phyloP scores from a whole-genome alignment of 2,329 filamentous ascomycete species.

The Hypoxylon sp. region DNA sequence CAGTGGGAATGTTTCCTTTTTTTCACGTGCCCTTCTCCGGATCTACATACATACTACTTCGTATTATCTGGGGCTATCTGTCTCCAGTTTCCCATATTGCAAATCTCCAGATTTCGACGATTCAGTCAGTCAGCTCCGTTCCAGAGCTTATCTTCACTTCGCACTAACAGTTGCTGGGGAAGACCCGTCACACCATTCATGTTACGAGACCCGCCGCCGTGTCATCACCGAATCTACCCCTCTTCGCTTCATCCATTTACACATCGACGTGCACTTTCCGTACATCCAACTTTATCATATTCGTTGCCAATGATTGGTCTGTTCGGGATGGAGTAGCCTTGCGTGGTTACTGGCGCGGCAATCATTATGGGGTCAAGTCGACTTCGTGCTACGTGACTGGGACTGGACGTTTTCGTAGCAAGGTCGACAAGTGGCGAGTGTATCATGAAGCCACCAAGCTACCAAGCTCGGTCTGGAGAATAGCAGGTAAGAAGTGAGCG shows the following conservation, averaged over 20 bases:
- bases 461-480: not conserved
- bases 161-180: not conserved
- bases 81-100: slow-evolving; percentile 1
- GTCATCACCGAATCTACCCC: not conserved
- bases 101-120: slow-evolving; percentile 8
- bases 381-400: not conserved
- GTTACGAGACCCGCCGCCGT: slow-evolving; percentile 8
- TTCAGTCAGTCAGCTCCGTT: too few species aligned
- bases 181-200: slow-evolving; percentile 3
- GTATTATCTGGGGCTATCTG: too few species aligned
- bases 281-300: not conserved
- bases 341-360: not conserved
- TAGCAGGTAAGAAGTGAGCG: not conserved
- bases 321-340: not conserved
- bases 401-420: not conserved
- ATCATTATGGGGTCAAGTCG: not conserved
- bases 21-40: slow-evolving; percentile 22
- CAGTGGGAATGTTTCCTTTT: not conserved
- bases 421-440: not conserved
- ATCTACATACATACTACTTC: slow-evolving; percentile 7
- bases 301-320: not conserved
- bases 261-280: not conserved
- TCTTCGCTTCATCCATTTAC: not conserved
- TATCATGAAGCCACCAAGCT: too few species aligned
- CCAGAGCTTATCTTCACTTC: slow-evolving; percentile 1